Base-by-base conservation (phyloP, 768 basidiomycete species). In the Tylopilus vinaceipallidus region DNA sequence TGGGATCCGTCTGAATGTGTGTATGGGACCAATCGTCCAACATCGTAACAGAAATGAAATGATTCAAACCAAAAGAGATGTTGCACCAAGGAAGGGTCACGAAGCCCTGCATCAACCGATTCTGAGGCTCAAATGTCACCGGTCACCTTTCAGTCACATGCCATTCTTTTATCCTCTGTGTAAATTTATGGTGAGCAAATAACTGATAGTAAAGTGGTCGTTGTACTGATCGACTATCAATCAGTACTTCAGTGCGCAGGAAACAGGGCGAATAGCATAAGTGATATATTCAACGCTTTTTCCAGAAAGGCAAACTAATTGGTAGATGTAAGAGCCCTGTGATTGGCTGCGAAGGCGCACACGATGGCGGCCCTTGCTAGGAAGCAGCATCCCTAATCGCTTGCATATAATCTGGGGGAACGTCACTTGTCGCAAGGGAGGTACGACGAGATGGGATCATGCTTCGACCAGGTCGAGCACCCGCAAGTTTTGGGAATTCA, bases 1-100 rank as follows among this genome's bases (percentile, higher is more conserved):
- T 95, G 2, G 91, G 84, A 64, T 95, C 93, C 58, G 65, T 58
- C 37, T 71, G 71, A 30, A 71, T 50, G 42, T 70, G 57, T 19
- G 58, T 59, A 46, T 69, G 65, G 9, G 65, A 62, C 69, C 72
- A 64, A 42, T 72, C 71, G 55, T 73, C 71, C 50, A 67, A 41
- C 69, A 69, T 71, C 30, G 55, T 47, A 47, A 53, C 1, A 29
- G 26, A 29, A 24, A 2, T 11, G 13, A 29, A n/a, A 13, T 41
- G 17, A 17, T 37, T 16, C 7, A 30, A 10, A 26, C 32, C 47
- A n/a, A 17, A 30, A 38, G 37, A 39, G 32, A 14, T 24, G 11
- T 45, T 33, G 8, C 14, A 19, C 30, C 17, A 12, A n/a, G 26
- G 0, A 32, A n/a, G n/a, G n/a, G n/a, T n/a, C n/a, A n/a, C n/a